Percentiles rank a stretch among this genome's conserved stretches.
These are phyloP conservation scores for Agaricus blazei DNA, from an alignment of 768 basidiomycete genomes.

Conservation along the genomic window DNA sequence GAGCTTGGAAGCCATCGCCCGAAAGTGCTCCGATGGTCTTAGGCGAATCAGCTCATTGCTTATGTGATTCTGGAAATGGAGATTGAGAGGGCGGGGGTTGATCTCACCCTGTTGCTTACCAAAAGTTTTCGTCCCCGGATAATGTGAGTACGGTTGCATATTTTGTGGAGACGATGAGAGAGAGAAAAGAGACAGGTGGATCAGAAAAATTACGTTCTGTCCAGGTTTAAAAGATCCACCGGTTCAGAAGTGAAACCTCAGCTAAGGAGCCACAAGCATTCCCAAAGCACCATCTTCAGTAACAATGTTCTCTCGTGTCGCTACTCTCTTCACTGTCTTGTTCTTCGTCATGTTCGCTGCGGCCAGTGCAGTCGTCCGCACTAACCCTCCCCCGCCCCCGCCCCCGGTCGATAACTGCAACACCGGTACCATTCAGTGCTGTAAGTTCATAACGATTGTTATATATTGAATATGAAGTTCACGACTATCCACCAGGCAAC, in stretches of 20 bases:
- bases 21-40: no score
- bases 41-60: no score
- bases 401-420: conserved; percentile 19
- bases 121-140: no score
- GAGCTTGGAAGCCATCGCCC: no score
- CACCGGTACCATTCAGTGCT: conserved; percentile 21
- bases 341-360: conserved; percentile 21
- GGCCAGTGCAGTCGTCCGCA: conserved; percentile 20
- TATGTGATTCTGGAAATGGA: no score
- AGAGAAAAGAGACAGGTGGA: no score
- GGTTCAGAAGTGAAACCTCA: conserved; percentile 7
- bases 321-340: conserved; percentile 17
- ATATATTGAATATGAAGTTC: background rate
- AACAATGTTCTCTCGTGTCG: conserved; percentile 23
- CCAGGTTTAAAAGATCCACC: no score
- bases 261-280: conserved; percentile 18
- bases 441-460: conserved; percentile 11
- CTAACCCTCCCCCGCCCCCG: conserved; percentile 7
- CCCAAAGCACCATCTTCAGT: conserved; percentile 3
- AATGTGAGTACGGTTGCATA: no score
- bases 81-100: no score
- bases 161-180: no score
- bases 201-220: no score
- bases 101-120: no score
- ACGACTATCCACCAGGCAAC: conserved; percentile 12